Percentiles rank a stretch among this genome's conserved stretches.
phyloP scores from a whole-genome alignment of 202 grass and related monocot species.

The Brachypodium distachyon region DNA sequence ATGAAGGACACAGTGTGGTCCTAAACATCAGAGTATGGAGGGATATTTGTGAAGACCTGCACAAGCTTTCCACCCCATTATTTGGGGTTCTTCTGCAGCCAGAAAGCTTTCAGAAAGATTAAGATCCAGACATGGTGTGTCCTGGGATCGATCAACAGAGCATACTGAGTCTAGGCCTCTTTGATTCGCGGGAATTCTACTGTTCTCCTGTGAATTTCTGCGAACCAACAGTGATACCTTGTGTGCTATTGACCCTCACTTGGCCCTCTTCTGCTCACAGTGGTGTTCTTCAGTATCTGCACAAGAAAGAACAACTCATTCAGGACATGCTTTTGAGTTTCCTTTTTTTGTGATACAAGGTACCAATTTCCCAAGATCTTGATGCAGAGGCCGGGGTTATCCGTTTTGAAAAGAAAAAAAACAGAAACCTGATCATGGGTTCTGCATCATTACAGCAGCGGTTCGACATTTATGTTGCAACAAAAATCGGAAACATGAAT shows the following conservation, averaged over 20 bases:
- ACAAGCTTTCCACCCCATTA: not conserved
- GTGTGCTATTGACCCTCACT: conserved; percentile 38
- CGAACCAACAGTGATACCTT: not conserved
- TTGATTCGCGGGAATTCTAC: not conserved
- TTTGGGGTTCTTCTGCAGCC: not conserved
- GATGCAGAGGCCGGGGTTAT: too few relatives aligned
- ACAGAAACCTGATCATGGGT: too few relatives aligned
- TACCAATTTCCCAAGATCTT: too few relatives aligned
- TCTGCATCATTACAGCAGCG: not conserved
- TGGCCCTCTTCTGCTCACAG: conserved; percentile 61
- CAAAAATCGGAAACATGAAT: not conserved
- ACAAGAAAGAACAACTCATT: not conserved
- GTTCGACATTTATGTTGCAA: not conserved
- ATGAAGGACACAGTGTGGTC: not conserved
- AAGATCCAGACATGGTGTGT: not conserved
- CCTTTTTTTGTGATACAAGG: too few relatives aligned
- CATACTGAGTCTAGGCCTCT: not conserved
- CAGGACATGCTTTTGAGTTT: not conserved
- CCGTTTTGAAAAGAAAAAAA: too few relatives aligned
- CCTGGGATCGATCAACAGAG: not conserved
- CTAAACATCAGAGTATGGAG: not conserved
- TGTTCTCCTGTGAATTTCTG: not conserved
- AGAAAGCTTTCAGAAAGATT: not conserved
- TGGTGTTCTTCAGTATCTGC: conserved; percentile 77
- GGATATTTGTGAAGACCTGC: not conserved